Evolutionary conservation across 176 grass and related monocot species (phyloP), one percentile per base, ranked within the genome.

Genomic region (Puya raimondii): DNA sequence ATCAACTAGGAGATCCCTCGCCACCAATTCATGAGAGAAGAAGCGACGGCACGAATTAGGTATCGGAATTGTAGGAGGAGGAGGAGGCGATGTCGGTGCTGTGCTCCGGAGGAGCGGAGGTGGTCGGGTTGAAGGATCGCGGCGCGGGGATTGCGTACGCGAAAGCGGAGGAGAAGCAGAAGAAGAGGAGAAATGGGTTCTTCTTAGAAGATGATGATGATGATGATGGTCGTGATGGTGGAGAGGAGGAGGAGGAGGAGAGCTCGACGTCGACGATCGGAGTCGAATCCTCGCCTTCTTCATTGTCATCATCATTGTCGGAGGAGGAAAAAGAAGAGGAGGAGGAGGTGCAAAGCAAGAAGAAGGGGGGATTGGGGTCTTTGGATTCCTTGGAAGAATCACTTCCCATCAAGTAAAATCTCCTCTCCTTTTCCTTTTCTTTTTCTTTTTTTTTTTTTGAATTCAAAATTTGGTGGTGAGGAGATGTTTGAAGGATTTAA

Each of bases 361-460:
- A 12, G 42, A 51, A 4, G 49, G 79, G 21, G 64, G 73, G 70
- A 65, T 75, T 91, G 12, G 48, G 71, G 27, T 79, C 63, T 72
- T 74, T 91, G n/a, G 84, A 81, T 79, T 79, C 84, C 21, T 79
- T 91, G 42, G 88, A 91, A 49, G 88, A 91, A 26, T 85, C 88
- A 47, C 88, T 91, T 63, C 88, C 88, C 26, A 17, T 87, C 74
- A 91, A 87, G 88, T 82, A 87, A 72, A 64, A 11, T 7, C 8
- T n/a, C 33, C 33, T 42, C 7, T 42, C 33, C 33, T 42, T 42
- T 42, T 1, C 33, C 7, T 42, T 42, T 7, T 5, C 5, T 7
- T 33, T 33, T 5, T 3, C 29, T 5, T 33, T 33, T 5, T 5
- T 33, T 33, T 33, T 33, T 5, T 33, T 42, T 42, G 33, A 42